Percentiles rank a stretch among this genome's conserved stretches.
Evolutionary conservation across 805 yeast genomes (phyloP).

Genomic region (Saccharomycopsis fodiens): DNA sequence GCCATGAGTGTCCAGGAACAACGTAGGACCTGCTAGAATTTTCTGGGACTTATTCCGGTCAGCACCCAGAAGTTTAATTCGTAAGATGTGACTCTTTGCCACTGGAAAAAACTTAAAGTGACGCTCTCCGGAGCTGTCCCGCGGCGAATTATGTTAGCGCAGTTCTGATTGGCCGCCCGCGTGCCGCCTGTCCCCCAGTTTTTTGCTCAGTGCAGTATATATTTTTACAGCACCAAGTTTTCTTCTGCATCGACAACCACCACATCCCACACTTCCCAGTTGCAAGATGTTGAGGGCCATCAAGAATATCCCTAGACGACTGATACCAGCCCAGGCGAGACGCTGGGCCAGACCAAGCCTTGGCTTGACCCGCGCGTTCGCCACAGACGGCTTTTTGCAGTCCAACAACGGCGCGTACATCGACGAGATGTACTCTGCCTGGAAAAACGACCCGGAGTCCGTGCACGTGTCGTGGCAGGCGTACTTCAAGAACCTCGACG

Average conservation of each 20-base stretch:
- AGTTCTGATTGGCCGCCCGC: constrained; percentile 4
- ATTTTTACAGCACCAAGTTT: too few species aligned
- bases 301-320: neutral
- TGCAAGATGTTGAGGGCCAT: constrained; percentile 17
- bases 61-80: too few species aligned
- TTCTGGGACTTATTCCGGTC: too few species aligned
- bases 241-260: too few species aligned
- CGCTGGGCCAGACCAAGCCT: neutral
- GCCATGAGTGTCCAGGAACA: too few species aligned
- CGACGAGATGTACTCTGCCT: constrained; percentile 96
- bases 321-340: neutral
- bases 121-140: neutral
- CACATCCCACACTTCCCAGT: too few species aligned
- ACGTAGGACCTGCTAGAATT: too few species aligned
- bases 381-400: constrained; percentile 66
- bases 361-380: constrained; percentile 6
- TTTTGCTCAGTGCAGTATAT: neutral
- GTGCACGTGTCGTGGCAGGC: constrained; percentile 98
- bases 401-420: constrained; percentile 84
- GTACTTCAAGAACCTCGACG: constrained; percentile 82
- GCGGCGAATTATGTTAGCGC: constrained; percentile 4
- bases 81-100: too few species aligned
- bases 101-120: neutral
- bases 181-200: neutral
- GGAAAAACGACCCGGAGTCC: constrained; percentile 82